Evolutionary conservation across 139 green algal species (phyloP), one percentile per base, ranked within the genome.

Genomic region (Micractinium conductrix): DNA sequence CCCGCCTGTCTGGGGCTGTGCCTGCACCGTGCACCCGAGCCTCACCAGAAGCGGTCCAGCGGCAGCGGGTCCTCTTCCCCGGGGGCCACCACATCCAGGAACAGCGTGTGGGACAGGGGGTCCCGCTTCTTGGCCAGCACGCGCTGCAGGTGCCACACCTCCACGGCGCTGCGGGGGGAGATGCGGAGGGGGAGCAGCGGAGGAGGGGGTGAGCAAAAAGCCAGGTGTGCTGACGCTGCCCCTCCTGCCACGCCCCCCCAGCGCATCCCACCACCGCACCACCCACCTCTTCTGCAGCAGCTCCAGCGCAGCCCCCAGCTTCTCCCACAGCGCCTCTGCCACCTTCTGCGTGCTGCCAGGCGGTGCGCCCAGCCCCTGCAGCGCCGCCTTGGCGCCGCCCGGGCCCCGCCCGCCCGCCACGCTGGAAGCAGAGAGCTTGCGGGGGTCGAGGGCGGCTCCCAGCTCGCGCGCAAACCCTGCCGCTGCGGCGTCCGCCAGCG

Each of bases 91-190:
- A 94, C 92, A 63, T 98, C 93, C 60, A 98, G 84, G 86, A 99
- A 98, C n/a, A 94, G 88, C 43, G 93, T 91, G 73, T 99, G 97
- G 0, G 89, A 93, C 2, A 99, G 92, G 6, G 97, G 97, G 88
- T 99, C 97, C 8, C 93, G 91, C 87, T 99, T 99, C 92, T 98
- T 98, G 28, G 89, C 88, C 67, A 98, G 83, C 69, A 99, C 97
- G 0, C 95, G 90, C 89, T 99, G 95, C 83, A 98, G 81, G 90
- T 98, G 95, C 94, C 94, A 99, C 74, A 95, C 90, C 2, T 91
- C 87, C 28, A 95, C 78, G 19, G 84, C 87, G 26, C 85, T 76
- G 44, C 19, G 53, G 38, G 10, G 2, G 7, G 44, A 10, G n/a
- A 21, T 30, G 5, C 8, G 73, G 30, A n/a, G 58, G 58, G 58